These are phyloP conservation scores for Leccinum subtestaceum DNA, from an alignment of 768 basidiomycete genomes.

Conservation along the genomic window DNA sequence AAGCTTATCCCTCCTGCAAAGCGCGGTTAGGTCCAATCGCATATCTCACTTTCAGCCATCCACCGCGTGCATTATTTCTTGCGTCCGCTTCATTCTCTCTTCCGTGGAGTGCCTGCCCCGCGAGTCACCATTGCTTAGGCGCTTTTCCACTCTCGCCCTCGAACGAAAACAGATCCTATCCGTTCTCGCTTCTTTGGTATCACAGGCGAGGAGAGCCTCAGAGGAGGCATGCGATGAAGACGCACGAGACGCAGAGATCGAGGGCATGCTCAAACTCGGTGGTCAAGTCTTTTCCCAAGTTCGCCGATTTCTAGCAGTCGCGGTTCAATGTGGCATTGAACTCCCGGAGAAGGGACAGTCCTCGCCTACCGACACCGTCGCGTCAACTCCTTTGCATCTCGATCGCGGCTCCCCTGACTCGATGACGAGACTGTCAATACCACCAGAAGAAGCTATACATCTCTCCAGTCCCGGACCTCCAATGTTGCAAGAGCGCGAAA, in stretches of 20 bases:
- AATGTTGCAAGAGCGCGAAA: slow-evolving; percentile 24
- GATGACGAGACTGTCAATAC: slow-evolving; percentile 8
- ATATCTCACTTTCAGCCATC: slow-evolving; percentile 88
- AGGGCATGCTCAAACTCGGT: slow-evolving; percentile 76
- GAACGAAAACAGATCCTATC: slow-evolving; percentile 83
- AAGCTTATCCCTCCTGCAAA: slow-evolving; percentile 81
- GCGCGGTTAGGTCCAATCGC: slow-evolving; percentile 75
- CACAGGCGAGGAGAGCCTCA: slow-evolving; percentile 69
- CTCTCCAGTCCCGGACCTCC: slow-evolving; percentile 34
- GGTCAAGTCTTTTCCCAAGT: slow-evolving; percentile 81
- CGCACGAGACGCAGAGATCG: slow-evolving; percentile 53
- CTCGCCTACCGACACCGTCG: slow-evolving; percentile 21
- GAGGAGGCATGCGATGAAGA: slow-evolving; percentile 45
- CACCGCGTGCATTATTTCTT: slow-evolving; percentile 92
- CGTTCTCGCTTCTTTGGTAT: slow-evolving; percentile 77
- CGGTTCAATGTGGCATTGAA: slow-evolving; percentile 70
- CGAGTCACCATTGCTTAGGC: slow-evolving; percentile 70
- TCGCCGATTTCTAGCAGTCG: slow-evolving; percentile 73
- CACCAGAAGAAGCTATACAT: slow-evolving; percentile 4
- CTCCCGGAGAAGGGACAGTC: slow-evolving; percentile 51
- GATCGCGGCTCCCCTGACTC: slow-evolving; percentile 18
- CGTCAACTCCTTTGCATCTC: slow-evolving; percentile 14
- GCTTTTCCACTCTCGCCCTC: slow-evolving; percentile 61
- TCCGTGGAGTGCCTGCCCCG: slow-evolving; percentile 81
- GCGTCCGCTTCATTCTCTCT: slow-evolving; percentile 82